Percentiles rank a stretch among this genome's conserved stretches.
phyloP scores from a whole-genome alignment of 345 rosid species.

The Arabis hirsuta region DNA sequence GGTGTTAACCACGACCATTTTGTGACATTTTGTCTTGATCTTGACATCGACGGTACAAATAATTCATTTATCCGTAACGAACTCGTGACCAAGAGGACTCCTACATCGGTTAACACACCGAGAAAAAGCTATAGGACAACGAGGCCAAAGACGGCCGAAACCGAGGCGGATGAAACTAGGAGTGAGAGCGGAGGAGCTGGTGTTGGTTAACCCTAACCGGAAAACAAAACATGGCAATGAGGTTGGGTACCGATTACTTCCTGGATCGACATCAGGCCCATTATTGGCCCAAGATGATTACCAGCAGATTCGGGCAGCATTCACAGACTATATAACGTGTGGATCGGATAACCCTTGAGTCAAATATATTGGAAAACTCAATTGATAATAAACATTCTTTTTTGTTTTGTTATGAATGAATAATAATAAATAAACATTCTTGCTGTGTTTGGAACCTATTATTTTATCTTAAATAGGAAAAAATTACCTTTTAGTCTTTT shows the following conservation, averaged over 20 bases:
- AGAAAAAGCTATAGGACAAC: constrained; percentile 62
- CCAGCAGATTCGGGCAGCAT: constrained; percentile 55
- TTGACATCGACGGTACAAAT: constrained; percentile 54
- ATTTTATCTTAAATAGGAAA: no score
- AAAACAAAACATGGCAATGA: constrained; percentile 53
- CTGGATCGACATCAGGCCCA: constrained; percentile 37
- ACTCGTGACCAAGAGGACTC: constrained; percentile 41
- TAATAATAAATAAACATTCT: no score
- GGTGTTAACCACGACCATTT: constrained; percentile 60
- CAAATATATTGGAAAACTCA: no score
- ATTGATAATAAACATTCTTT: no score
- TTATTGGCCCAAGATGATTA: constrained; percentile 45
- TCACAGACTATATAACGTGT: constrained; percentile 57
- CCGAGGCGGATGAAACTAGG: constrained; percentile 50
- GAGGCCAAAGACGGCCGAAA: constrained; percentile 46
- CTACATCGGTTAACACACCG: constrained; percentile 34
- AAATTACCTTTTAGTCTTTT: no score
- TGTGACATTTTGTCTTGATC: constrained; percentile 53
- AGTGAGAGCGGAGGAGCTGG: constrained; percentile 39
- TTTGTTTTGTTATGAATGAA: no score
- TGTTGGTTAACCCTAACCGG: constrained; percentile 51
- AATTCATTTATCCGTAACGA: constrained; percentile 54
- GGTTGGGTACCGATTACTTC: constrained; percentile 51
- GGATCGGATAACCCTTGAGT: constrained; percentile 43
- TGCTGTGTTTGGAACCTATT: no score